These are phyloP conservation scores for Boletus rubroflammeus DNA, from an alignment of 768 basidiomycete species.

Conservation along the genomic window DNA sequence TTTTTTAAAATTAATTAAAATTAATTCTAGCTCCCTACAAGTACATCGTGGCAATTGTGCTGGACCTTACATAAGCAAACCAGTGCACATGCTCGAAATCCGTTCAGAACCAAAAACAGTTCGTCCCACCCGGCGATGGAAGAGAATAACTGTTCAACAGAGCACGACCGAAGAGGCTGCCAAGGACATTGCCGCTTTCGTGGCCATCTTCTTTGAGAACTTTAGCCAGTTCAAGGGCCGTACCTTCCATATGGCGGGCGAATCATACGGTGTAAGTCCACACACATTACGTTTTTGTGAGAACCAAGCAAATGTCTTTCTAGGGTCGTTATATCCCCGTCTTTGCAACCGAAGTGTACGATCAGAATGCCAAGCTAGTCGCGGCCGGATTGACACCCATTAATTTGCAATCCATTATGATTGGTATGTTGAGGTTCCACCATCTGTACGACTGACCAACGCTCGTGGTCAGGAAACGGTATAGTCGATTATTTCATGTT, in stretches of 20 bases:
- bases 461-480: constrained; percentile 39
- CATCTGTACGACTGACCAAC: neutral
- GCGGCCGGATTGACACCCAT: constrained; percentile 47
- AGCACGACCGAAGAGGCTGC: constrained; percentile 65
- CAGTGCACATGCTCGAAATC: neutral
- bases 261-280: constrained; percentile 47
- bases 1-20: too few relatives aligned
- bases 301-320: neutral
- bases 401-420: constrained; percentile 47
- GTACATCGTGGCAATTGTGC: too few relatives aligned
- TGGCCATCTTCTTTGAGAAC: constrained; percentile 70
- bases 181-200: constrained; percentile 66
- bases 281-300: neutral
- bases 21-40: too few relatives aligned
- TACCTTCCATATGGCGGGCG: constrained; percentile 56
- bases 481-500: constrained; percentile 39
- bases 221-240: constrained; percentile 70
- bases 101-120: neutral
- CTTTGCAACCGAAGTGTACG: constrained; percentile 46
- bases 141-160: constrained; percentile 28
- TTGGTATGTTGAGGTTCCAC: constrained; percentile 34
- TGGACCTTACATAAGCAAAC: too few relatives aligned
- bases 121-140: neutral
- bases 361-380: constrained; percentile 41
- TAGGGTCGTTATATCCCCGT: constrained; percentile 53